These are phyloP conservation scores for Phaeoacremonium minimum DNA, from an alignment of 2,329 filamentous ascomycete genomes.

Conservation along the genomic window DNA sequence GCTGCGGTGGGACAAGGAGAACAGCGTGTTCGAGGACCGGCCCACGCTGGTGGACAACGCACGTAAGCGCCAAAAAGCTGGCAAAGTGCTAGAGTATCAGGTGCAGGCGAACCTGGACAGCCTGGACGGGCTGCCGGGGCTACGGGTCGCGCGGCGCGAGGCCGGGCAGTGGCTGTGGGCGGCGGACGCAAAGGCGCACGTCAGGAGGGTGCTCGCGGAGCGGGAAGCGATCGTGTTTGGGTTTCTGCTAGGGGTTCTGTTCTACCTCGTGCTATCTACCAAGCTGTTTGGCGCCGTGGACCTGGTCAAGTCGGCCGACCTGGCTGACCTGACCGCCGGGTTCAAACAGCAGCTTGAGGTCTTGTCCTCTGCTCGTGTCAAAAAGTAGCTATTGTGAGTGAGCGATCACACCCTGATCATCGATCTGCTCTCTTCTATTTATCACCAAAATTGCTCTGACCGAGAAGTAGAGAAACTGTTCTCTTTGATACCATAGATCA, in stretches of 20 bases:
- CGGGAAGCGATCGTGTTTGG: not conserved
- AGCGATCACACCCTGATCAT: too few relatives aligned
- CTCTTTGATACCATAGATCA: too few relatives aligned
- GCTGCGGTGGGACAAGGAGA: slow-evolving; percentile 21
- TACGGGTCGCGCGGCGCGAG: slow-evolving; percentile 47
- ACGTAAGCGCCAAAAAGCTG: slow-evolving; percentile 40
- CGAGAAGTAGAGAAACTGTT: too few relatives aligned
- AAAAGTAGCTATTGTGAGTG: too few relatives aligned
- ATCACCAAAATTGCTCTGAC: too few relatives aligned
- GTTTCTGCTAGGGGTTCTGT: not conserved
- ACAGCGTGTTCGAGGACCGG: slow-evolving; percentile 45
- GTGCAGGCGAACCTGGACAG: slow-evolving; percentile 48
- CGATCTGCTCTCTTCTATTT: too few relatives aligned
- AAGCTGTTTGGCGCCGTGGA: not conserved
- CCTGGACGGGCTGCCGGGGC: slow-evolving; percentile 55
- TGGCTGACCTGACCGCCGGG: too few relatives aligned
- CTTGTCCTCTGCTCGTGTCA: too few relatives aligned
- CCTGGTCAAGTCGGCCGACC: too few relatives aligned
- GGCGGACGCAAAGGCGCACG: slow-evolving; percentile 25
- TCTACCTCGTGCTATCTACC: not conserved
- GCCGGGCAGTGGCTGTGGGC: slow-evolving; percentile 41
- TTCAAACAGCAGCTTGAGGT: too few relatives aligned
- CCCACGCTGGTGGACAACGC: slow-evolving; percentile 51
- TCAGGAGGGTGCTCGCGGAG: not conserved
- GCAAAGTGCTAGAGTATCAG: slow-evolving; percentile 51